Conservation (phyloP, 1,284 basidiomycete species). For the Cutaneotrichosporon sp. region DNA sequence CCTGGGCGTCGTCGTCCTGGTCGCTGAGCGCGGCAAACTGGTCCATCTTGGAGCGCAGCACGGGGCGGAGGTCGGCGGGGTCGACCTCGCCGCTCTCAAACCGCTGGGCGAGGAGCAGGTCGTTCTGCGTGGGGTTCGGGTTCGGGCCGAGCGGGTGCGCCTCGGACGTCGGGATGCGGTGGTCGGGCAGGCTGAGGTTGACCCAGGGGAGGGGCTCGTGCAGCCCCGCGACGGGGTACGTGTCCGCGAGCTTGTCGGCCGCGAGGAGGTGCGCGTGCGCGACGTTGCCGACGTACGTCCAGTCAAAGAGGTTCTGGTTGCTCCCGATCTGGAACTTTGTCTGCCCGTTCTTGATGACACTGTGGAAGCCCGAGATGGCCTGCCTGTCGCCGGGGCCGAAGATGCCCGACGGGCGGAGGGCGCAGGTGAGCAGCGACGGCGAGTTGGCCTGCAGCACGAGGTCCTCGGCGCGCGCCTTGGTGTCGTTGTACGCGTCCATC, state of each 20-base stretch:
- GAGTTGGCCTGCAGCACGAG: constrained; percentile 85
- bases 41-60: constrained; percentile 64
- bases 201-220: constrained; percentile 65
- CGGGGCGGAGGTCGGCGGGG: constrained; percentile 58
- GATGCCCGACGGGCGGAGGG: constrained; percentile 91
- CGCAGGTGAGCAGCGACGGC: constrained; percentile 80
- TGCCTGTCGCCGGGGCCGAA: constrained; percentile 96
- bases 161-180: constrained; percentile 71
- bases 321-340: constrained; percentile 92
- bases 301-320: constrained; percentile 94
- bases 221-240: constrained; percentile 56
- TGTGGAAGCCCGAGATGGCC: constrained; percentile 74
- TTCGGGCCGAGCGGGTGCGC: constrained; percentile 80
- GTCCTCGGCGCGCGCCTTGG: constrained; percentile 89
- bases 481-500: constrained; percentile 92
- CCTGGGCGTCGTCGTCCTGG: constrained; percentile 29
- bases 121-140: constrained; percentile 60
- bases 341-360: constrained; percentile 78
- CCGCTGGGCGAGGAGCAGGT: constrained; percentile 62
- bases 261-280: constrained; percentile 94
- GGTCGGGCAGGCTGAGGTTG: constrained; percentile 63
- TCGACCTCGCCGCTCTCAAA: constrained; percentile 58
- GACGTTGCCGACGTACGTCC: constrained; percentile 96
- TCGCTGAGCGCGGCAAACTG: constrained; percentile 57
- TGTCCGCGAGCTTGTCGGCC: constrained; percentile 63